Base-by-base conservation (phyloP, 2,329 filamentous ascomycete genomes). In the Cladorrhinum sp. region DNA sequence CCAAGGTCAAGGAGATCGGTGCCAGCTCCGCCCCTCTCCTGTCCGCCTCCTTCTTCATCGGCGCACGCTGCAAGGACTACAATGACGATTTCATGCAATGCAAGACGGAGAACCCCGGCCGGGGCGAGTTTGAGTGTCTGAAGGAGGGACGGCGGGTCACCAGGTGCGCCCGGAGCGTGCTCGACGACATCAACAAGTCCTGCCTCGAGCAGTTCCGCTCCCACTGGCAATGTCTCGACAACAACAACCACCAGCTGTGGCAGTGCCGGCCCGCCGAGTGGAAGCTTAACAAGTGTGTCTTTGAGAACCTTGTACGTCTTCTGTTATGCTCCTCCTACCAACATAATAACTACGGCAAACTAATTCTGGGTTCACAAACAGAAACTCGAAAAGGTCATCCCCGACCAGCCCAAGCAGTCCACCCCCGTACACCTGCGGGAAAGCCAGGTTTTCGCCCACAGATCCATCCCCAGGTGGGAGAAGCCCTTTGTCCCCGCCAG, bases 1-100 rank as follows among this genome's bases (percentile, higher is more conserved):
- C 95, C 72, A 88, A 91, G 74, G 95, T 99, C 76, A 85, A 91
- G 77, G 95, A 99, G 80, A 86, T 99, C 68, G 95, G 95, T 72
- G 86, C 92, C 73, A 96, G 89, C 72, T 98, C 94, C 61, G 95
- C 93, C 42, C 95, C 95, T 59, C 85, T 99, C 50, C 82, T 96
- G 62, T 96, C 91, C 67, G 95, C 95, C 30, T 87, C 92, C 57
- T 99, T 91, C 84, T 99, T 98, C 77, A 99, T 99, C 74, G 95
- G 95, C 66, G 93, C 92, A 68, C 89, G 94, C 73, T 99, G 95
- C 87, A 89, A 86, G 75, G 82, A 90, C 61, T 99, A 93, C 84
- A 98, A 98, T 79, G 95, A 99, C 82, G 95, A 99, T 80, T 99
- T 90, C 80, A 99, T 99, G 94, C 91, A 96, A 82, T 99, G 95